These are phyloP conservation scores for Cantharellus cinnabarinus DNA, from an alignment of 768 basidiomycete genomes.

Conservation along the genomic window DNA sequence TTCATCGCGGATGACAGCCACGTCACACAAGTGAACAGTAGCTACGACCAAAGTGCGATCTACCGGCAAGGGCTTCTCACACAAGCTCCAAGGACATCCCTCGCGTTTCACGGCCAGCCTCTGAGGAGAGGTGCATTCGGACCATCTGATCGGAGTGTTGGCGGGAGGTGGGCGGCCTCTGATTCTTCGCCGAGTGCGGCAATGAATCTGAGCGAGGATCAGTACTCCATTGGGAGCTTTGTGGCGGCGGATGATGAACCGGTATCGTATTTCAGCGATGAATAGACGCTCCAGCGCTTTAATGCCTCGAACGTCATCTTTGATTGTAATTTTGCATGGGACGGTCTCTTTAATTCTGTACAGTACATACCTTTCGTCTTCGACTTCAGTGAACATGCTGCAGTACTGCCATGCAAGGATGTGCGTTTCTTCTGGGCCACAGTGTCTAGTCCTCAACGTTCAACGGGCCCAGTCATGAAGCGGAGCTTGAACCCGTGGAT, in stretches of 20 bases:
- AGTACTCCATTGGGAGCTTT: conserved; percentile 58
- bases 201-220: conserved; percentile 54
- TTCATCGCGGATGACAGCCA: conserved; percentile 36
- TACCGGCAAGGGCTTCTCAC: conserved; percentile 59
- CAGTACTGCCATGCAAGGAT: too few species aligned
- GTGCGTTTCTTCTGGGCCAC: too few species aligned
- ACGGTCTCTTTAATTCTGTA: too few species aligned
- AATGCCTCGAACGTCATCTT: too few species aligned
- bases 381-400: too few species aligned
- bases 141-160: conserved; percentile 19
- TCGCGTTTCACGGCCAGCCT: conserved; percentile 35
- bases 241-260: conserved; percentile 54
- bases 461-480: too few species aligned
- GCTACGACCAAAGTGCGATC: conserved; percentile 49
- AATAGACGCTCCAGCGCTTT: too few species aligned
- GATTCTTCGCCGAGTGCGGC: conserved; percentile 3
- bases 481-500: too few species aligned
- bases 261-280: too few species aligned
- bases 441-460: too few species aligned
- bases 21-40: conserved; percentile 45
- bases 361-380: too few species aligned
- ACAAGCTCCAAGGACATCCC: conserved; percentile 31
- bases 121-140: conserved; percentile 15
- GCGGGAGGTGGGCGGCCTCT: background rate
- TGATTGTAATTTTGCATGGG: too few species aligned